Base-by-base conservation (phyloP, 164 flowering plant genomes). In the Liriodendron chinense region DNA sequence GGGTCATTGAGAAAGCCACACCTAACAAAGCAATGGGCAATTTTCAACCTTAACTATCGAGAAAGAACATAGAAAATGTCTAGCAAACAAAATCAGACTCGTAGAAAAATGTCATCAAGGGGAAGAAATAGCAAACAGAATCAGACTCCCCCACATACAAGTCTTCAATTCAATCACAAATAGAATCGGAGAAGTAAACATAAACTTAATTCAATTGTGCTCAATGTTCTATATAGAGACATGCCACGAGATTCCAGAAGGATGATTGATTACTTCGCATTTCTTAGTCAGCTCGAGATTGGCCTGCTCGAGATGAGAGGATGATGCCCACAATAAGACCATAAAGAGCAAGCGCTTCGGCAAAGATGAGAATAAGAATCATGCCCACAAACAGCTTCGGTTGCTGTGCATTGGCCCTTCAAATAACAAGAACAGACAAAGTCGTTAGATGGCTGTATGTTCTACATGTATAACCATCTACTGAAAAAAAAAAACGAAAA, bases 341-440 rank as follows among this genome's bases (percentile, higher is more conserved):
- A 71, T 91, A 91, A 20, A 91, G 79, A n/a, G 96, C 96, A 70
- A 91, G 84, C 0, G 95, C 95, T 84, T 91, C 95, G 73, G 92
- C 95, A 77, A 91, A 91, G 77, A 91, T 91, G 78, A 91, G 96
- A 79, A 91, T 91, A 65, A 91, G 92, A 74, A 91, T 89, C 96
- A 91, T 91, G 12, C 96, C 96, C 69, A 90, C 93, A 72, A 91
- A 89, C 53, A 91, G 93, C 86, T 91, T 91, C 25, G 93, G 93
- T 74, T 91, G 96, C 76, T 91, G 96, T 23, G 96, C 96, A 79
- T 91, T 91, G 50, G 96, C 96, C 71, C 76, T 74, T 64, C 63
- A 74, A 65, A 8, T 65, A 24, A 65, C 59, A 53, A 53, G 59
- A 53, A 53, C 59, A 53, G 16, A 12, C 53, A 49, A 53, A 34